Conservation (phyloP, 1,284 basidiomycete genomes). For the Malassezia slooffiae region DNA sequence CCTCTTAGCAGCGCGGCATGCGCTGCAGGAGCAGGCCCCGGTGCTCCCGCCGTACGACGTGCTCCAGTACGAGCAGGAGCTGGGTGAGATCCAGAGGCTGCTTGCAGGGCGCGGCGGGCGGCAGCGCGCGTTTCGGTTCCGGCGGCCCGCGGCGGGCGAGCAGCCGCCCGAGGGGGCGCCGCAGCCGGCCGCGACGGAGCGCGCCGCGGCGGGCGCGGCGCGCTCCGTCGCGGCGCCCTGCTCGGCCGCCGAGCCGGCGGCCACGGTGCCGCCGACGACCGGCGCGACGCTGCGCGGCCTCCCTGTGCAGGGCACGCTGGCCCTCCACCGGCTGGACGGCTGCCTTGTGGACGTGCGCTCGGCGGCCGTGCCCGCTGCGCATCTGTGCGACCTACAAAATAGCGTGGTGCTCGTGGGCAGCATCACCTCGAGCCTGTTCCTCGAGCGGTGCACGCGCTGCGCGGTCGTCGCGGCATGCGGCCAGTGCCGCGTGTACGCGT, state of each 20-base stretch:
- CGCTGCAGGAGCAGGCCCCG: slow-evolving; percentile 6
- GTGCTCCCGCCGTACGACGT: slow-evolving; percentile 7
- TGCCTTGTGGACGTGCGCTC: slow-evolving; percentile 1
- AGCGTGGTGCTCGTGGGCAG: slow-evolving; percentile 4
- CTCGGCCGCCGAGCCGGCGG: too few species aligned
- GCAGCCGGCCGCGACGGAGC: not conserved
- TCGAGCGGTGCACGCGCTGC: slow-evolving; percentile 6
- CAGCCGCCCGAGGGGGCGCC: too few species aligned
- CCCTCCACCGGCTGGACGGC: not conserved
- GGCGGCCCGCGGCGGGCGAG: not conserved
- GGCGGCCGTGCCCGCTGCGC: not conserved
- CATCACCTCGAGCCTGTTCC: slow-evolving; percentile 6
- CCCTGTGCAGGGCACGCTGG: too few species aligned
- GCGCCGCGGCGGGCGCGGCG: not conserved
- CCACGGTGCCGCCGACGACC: too few species aligned
- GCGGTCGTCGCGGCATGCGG: not conserved
- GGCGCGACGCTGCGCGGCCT: too few species aligned
- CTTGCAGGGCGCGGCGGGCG: not conserved
- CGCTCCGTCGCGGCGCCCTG: too few species aligned
- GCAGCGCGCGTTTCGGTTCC: not conserved
- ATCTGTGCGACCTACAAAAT: not conserved
- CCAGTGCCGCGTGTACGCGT: slow-evolving; percentile 6
- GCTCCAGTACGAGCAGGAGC: slow-evolving; percentile 8
- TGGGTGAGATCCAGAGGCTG: slow-evolving; percentile 4
- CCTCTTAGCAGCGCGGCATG: slow-evolving; percentile 7